Evolutionary conservation across 1,139 yeast genomes (phyloP).

Genomic region (Pichia kudriavzevii): DNA sequence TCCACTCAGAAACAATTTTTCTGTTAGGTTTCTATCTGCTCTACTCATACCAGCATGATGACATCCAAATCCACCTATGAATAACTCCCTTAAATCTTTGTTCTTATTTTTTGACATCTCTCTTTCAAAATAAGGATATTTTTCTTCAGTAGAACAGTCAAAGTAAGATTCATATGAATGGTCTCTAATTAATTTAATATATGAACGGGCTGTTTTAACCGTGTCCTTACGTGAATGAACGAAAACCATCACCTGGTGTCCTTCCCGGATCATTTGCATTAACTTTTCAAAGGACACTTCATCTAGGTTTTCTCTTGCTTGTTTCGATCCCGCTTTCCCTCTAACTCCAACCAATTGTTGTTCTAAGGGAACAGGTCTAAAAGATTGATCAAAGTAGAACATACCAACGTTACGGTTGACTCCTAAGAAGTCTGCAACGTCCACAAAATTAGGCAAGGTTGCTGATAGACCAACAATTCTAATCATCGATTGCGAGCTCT

Average conservation of each 20-base stretch:
- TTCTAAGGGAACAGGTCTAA: constrained; percentile 88
- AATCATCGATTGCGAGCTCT: constrained; percentile 87
- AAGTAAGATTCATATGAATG: constrained; percentile 48
- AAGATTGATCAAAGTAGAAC: constrained; percentile 89
- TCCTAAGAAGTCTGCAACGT: constrained; percentile 92
- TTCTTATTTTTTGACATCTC: constrained; percentile 73
- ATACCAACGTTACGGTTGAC: constrained; percentile 85
- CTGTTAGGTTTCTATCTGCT: constrained; percentile 83
- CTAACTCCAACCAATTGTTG: constrained; percentile 84
- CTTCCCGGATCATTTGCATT: constrained; percentile 55
- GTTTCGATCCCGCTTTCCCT: constrained; percentile 72
- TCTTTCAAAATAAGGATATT: constrained; percentile 42
- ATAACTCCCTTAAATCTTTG: constrained; percentile 75
- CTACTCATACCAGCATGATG: constrained; percentile 98
- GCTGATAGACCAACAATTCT: constrained; percentile 96
- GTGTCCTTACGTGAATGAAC: constrained; percentile 96
- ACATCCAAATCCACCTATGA: constrained; percentile 77
- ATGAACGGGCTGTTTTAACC: constrained; percentile 68
- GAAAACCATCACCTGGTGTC: constrained; percentile 92
- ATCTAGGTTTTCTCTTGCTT: constrained; percentile 73
- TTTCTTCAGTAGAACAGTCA: constrained; percentile 48
- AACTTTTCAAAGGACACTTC: constrained; percentile 71
- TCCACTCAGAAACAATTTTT: constrained; percentile 78
- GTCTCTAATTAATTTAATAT: constrained; percentile 60
- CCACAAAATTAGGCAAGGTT: constrained; percentile 86